Evolutionary conservation across 352 stramenopile genomes (phyloP).

Genomic region (Globisporangium middletonii): DNA sequence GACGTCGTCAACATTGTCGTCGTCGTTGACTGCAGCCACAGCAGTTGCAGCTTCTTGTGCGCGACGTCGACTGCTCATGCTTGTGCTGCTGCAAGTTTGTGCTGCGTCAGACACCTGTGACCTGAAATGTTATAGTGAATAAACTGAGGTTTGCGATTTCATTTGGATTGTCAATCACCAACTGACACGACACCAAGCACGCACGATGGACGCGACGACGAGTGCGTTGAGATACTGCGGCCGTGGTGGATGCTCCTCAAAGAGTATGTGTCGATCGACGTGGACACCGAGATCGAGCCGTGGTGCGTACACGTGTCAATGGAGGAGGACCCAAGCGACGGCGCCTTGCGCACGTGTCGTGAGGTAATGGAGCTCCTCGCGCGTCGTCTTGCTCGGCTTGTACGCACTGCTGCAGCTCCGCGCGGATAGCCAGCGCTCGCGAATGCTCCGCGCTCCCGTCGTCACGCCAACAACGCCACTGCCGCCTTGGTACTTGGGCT

Average conservation of each 20-base stretch:
- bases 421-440: not conserved
- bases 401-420: not conserved
- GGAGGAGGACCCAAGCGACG: not conserved
- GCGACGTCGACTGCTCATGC: not conserved
- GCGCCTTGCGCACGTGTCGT: not conserved
- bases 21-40: not conserved
- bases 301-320: not conserved
- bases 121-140: no score
- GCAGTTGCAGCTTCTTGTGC: not conserved
- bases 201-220: no score
- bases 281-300: not conserved
- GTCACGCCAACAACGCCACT: not conserved
- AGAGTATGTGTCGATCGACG: not conserved
- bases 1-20: constrained; percentile 10
- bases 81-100: not conserved
- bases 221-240: not conserved
- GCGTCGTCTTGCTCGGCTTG: not conserved
- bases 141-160: no score
- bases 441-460: no score
- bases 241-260: not conserved
- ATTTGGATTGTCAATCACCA: no score
- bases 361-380: constrained; percentile 1
- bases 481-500: not conserved
- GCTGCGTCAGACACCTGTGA: no score
- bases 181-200: no score